A percentile compares a stretch with the other conserved stretches of the same genome.
These are phyloP conservation scores for Aureobasidium sp. DNA, from an alignment of 2,329 filamentous ascomycete species.

Conservation along the genomic window DNA sequence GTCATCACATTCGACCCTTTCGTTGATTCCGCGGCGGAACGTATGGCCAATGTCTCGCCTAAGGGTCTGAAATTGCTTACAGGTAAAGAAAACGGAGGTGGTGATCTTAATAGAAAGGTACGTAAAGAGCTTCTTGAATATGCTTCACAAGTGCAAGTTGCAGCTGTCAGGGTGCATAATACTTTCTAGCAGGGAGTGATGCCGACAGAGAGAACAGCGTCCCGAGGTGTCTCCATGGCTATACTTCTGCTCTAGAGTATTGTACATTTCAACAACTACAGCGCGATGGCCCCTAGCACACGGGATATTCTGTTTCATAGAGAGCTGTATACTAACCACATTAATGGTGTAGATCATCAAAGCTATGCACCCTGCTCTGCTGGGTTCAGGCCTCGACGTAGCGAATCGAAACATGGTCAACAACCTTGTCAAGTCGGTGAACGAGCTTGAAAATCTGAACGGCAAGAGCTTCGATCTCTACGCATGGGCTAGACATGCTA, in stretches of 20 bases:
- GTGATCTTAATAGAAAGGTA: conserved; percentile 1
- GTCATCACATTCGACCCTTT: conserved; percentile 39
- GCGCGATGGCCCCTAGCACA: neutral
- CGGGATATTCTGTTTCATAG: neutral
- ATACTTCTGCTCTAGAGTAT: neutral
- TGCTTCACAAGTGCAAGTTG: neutral
- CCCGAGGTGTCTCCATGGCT: neutral
- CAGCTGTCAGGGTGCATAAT: neutral
- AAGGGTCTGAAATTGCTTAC: conserved; percentile 25
- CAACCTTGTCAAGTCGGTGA: conserved; percentile 20
- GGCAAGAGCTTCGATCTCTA: conserved; percentile 30
- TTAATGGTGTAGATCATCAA: neutral
- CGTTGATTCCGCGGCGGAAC: conserved; percentile 32
- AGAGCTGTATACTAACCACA: neutral
- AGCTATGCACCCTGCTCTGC: conserved; percentile 31
- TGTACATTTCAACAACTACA: neutral
- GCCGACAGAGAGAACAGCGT: neutral
- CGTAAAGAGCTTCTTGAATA: neutral
- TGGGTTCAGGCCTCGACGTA: conserved; percentile 27
- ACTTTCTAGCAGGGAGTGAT: neutral
- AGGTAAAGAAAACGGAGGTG: conserved; percentile 18
- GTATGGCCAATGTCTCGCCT: conserved; percentile 33
- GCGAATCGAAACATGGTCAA: conserved; percentile 30
- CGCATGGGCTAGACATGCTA: conserved; percentile 32
- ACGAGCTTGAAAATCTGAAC: conserved; percentile 22